These are phyloP conservation scores for Lactarius sanguifluus DNA, from an alignment of 768 basidiomycete genomes.

Conservation along the genomic window DNA sequence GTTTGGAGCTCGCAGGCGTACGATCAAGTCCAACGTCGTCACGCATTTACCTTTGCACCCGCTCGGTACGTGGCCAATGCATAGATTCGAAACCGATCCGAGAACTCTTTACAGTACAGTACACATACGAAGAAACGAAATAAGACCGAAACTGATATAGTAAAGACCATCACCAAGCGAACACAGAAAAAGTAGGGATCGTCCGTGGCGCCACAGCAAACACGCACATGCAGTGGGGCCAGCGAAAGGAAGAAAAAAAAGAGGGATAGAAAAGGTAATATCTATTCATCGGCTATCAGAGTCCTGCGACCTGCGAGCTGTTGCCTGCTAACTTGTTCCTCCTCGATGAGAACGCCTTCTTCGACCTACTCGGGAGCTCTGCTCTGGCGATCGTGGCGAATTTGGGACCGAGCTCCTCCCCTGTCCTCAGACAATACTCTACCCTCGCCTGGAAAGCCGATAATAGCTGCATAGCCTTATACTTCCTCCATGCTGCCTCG, in stretches of 20 bases:
- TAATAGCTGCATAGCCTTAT: neutral
- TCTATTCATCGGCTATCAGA: neutral
- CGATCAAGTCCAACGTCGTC: neutral
- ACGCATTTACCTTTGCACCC: neutral
- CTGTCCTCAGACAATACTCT: neutral
- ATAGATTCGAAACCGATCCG: neutral
- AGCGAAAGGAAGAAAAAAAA: neutral
- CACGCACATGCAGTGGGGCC: neutral
- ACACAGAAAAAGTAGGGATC: neutral
- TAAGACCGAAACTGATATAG: neutral
- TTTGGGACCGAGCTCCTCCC: neutral
- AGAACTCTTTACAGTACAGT: neutral
- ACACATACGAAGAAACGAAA: neutral
- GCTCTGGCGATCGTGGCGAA: neutral
- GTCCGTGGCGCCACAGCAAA: neutral
- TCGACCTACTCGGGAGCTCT: neutral
- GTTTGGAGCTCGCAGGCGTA: neutral
- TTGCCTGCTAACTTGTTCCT: neutral
- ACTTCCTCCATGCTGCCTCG: neutral
- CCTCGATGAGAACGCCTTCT: neutral
- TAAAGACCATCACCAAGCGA: neutral
- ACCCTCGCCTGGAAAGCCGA: neutral
- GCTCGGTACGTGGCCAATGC: neutral
- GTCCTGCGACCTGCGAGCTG: neutral
- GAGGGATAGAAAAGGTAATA: neutral